Percentiles rank a stretch among this genome's conserved stretches.
Conservation (phyloP, 2,329 filamentous ascomycete species). For the Colletotrichum sp. region DNA sequence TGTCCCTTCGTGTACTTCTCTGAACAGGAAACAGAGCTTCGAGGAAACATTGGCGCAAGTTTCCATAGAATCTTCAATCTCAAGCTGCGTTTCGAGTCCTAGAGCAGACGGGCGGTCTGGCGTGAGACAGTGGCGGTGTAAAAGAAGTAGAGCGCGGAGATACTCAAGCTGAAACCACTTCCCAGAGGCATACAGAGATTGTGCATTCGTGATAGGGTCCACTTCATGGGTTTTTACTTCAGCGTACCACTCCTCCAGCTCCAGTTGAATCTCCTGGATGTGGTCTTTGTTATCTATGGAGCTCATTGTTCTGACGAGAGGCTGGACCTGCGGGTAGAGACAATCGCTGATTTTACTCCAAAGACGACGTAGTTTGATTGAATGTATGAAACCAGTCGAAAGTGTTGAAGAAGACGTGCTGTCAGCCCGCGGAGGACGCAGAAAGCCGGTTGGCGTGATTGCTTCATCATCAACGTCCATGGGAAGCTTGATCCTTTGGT, state of each 20-base stretch:
- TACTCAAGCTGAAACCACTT: neutral
- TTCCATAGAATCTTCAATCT: neutral
- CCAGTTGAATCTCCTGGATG: neutral
- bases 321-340: neutral
- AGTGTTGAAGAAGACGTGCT: neutral
- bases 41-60: neutral
- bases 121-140: neutral
- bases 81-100: neutral
- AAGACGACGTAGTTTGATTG: neutral
- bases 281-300: neutral
- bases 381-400: neutral
- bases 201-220: neutral
- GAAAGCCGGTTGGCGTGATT: neutral
- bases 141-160: neutral
- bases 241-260: neutral
- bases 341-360: neutral
- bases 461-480: neutral
- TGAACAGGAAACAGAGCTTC: neutral
- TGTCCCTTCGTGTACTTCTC: neutral
- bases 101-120: neutral
- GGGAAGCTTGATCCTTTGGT: neutral
- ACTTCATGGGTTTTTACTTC: neutral
- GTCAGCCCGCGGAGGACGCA: neutral
- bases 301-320: neutral
- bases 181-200: neutral